These are phyloP conservation scores for Penicillium sp. DNA, from an alignment of 2,329 filamentous ascomycete species.

Conservation along the genomic window DNA sequence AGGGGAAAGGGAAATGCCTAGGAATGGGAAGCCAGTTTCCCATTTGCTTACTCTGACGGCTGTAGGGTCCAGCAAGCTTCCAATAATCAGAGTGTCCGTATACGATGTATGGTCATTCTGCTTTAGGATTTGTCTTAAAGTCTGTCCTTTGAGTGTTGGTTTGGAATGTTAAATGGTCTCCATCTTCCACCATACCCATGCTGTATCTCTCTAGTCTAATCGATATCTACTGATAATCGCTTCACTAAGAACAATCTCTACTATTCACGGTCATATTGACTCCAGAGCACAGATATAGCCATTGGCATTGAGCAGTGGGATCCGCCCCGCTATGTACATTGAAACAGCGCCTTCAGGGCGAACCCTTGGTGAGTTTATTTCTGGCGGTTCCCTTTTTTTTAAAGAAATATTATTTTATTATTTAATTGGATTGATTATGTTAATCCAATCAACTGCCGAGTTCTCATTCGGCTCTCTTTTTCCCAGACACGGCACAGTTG, in stretches of 20 bases:
- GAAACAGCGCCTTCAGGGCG: constrained; percentile 27
- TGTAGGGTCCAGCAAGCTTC: neutral
- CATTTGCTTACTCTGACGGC: neutral
- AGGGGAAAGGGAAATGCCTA: neutral
- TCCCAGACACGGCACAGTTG: constrained; percentile 23
- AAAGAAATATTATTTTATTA: neutral
- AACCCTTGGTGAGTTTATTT: constrained; percentile 33
- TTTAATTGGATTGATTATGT: neutral
- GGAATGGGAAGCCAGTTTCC: neutral
- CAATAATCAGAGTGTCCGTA: neutral
- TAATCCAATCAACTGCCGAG: neutral
- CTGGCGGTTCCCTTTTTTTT: constrained; percentile 26
- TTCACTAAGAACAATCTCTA: constrained; percentile 1
- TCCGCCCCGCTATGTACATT: constrained; percentile 37
- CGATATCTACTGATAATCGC: neutral
- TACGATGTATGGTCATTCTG: neutral
- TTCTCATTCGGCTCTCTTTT: constrained; percentile 2
- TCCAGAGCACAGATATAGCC: constrained; percentile 30
- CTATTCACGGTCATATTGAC: constrained; percentile 17
- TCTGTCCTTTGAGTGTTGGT: neutral
- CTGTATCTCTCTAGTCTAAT: neutral
- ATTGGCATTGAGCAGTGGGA: constrained; percentile 34
- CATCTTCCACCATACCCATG: no score
- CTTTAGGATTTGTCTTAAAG: neutral
- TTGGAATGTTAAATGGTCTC: neutral